Evolutionary conservation across 805 yeast genomes (phyloP), one percentile per base, ranked within the genome.

Genomic region (Starmera caribaea): DNA sequence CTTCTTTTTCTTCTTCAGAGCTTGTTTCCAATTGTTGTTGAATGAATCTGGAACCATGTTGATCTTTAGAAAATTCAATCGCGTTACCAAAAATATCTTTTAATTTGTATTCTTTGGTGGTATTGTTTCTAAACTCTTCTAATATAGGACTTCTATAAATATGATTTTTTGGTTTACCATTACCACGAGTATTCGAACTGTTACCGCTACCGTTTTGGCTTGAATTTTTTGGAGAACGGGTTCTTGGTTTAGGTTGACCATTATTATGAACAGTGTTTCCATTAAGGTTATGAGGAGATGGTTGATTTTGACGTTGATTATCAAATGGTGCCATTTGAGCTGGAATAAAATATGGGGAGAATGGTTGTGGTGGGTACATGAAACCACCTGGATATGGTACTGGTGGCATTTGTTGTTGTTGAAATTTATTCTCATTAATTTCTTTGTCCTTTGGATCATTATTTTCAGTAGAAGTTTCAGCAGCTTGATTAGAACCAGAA

Each of bases 41-140:
- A 46, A 92, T 90, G 53, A 90, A 92, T 47, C 99, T 71, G 5
- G 97, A 89, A 3, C 99, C 99, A 58, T 88, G 94, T 62, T 92
- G 99, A 62, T 92, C 98, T 48, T 85, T 85, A 38, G 95, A 77
- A 51, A 92, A 90, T 59, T 90, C 97, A 43, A 83, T 70, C 5
- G 92, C 92, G 56, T 82, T 88, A 8, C 95, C 96, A 48, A 77
- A 74, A 30, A 90, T 79, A 54, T 85, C 95, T 43, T 71, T 74
- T 48, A 92, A 66, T 27, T 68, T 68, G 55, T 76, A 81, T 44
- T 77, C 76, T 36, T 75, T 80, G 41, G 68, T 70, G 30, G 68
- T 53, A 46, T 78, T 80, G 43, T 76, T 72, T 38, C 96, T 74
- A 46, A 90, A 85, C 53, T 86, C 94, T 55, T 89, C 97, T 43